Percentiles rank a stretch among this genome's conserved stretches.
Evolutionary conservation across 768 basidiomycete species (phyloP).

Genomic region (Lactarius psammicola): DNA sequence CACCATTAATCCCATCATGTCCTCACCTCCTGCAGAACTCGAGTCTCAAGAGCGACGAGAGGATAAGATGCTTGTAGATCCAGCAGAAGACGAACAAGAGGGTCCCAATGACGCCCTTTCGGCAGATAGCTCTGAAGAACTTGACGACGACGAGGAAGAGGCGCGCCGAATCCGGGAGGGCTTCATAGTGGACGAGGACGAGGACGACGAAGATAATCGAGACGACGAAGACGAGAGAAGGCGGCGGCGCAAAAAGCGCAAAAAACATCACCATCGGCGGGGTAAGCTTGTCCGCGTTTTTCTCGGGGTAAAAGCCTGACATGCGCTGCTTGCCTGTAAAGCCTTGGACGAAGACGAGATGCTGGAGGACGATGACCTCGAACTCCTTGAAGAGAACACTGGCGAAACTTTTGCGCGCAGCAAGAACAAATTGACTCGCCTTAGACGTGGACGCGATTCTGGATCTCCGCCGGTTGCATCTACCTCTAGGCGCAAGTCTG

Average conservation of each 20-base stretch:
- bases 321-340: conserved; percentile 11
- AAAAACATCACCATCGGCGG: conserved; percentile 63
- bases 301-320: conserved; percentile 19
- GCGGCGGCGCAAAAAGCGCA: conserved; percentile 62
- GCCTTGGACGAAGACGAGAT: conserved; percentile 55
- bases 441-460: conserved; percentile 71
- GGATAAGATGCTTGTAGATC: conserved; percentile 59
- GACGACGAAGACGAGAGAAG: conserved; percentile 55
- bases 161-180: conserved; percentile 75
- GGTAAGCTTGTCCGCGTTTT: conserved; percentile 41
- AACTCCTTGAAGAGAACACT: conserved; percentile 80
- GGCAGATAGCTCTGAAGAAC: conserved; percentile 87
- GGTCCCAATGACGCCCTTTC: conserved; percentile 55
- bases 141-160: conserved; percentile 90
- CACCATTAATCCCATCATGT: conserved; percentile 44
- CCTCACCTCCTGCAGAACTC: conserved; percentile 45
- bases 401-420: conserved; percentile 60
- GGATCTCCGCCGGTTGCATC: conserved; percentile 65
- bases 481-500: conserved; percentile 55
- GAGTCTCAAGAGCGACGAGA: conserved; percentile 44
- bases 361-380: conserved; percentile 86
- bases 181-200: conserved; percentile 90
- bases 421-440: conserved; percentile 68
- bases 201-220: conserved; percentile 77
- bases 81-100: conserved; percentile 48